Conservation (phyloP, 208 protist genomes). For the Leishmania tropica region DNA sequence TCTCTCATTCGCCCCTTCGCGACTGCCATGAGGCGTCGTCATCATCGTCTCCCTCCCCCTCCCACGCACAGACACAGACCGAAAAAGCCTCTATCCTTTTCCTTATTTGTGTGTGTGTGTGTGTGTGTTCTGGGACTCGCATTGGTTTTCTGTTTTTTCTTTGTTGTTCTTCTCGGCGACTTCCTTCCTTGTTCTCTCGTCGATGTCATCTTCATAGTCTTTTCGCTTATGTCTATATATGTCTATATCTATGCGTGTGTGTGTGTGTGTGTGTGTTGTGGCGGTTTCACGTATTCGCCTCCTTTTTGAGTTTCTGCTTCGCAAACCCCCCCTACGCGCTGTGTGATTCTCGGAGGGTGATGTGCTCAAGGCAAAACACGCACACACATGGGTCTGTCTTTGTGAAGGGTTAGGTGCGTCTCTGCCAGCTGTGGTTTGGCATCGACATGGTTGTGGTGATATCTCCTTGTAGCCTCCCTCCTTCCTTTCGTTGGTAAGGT, state of each 20-base stretch:
- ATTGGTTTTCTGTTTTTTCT: background rate
- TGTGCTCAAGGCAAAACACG: no score
- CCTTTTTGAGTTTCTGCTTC: no score
- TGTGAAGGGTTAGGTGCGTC: background rate
- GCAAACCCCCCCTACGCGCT: no score
- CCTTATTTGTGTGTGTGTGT: background rate
- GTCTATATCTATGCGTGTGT: conserved; percentile 7
- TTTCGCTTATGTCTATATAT: background rate
- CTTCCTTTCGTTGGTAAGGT: background rate
- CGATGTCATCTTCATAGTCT: background rate
- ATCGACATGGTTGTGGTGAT: background rate
- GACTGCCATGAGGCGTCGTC: no score
- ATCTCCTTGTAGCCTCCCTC: background rate
- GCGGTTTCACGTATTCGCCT: background rate
- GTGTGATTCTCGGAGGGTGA: no score
- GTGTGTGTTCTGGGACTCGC: background rate
- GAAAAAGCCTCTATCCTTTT: background rate
- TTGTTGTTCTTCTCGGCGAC: background rate
- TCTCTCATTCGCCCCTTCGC: background rate
- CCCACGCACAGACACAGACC: background rate
- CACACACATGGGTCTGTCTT: background rate
- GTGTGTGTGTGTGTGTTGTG: background rate
- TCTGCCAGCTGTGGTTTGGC: background rate
- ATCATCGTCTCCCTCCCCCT: background rate
- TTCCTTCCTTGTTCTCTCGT: background rate